Base-by-base conservation (phyloP, 148 eudicot species). In the Drosera capensis region DNA sequence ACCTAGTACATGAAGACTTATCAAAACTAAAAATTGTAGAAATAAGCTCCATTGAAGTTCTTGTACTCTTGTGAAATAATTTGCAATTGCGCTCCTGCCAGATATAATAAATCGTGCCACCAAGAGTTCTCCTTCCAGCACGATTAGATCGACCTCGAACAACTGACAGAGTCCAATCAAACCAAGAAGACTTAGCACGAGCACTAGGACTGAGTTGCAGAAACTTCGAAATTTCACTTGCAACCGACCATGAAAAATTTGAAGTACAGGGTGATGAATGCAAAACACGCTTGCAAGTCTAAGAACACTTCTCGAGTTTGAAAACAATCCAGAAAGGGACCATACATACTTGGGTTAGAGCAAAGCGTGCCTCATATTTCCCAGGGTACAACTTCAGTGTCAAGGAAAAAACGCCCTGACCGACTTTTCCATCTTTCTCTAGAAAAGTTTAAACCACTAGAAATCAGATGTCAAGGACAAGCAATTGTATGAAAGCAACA, bases 221-320 rank as follows among this genome's bases (percentile, higher is more conserved):
- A 34, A 78, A 55, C 52, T 48, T 78, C 99, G 95, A 90, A 9
- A 41, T 21, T 7, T 88, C 93, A 64, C 84, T n/a, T n/a, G n/a
- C n/a, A n/a, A n/a, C n/a, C n/a, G n/a, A n/a, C 95, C 22, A 84
- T 93, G 9, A 90, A 73, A 60, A 90, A 90, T 63, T 90, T 90
- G 26, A 90, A 80, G 95, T 90, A 93, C 52, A 59, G 26, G 23
- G 19, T 25, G 28, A 19, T 23, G 22, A 30, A 8, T 3, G 43
- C 24, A 62, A n/a, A n/a, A n/a, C n/a, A n/a, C n/a, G n/a, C n/a
- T n/a, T n/a, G n/a, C 39, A 18, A 28, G 22, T 20, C 3, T 1
- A 16, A 42, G n/a, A 5, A 20, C 8, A 9, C 11, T 25, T 1
- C 7, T 14, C 41, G n/a, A 20, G 5, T 41, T 14, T 25, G 1